Conservation (phyloP, 108 stramenopile genomes). For the Pseudonitzschia multiseries region DNA sequence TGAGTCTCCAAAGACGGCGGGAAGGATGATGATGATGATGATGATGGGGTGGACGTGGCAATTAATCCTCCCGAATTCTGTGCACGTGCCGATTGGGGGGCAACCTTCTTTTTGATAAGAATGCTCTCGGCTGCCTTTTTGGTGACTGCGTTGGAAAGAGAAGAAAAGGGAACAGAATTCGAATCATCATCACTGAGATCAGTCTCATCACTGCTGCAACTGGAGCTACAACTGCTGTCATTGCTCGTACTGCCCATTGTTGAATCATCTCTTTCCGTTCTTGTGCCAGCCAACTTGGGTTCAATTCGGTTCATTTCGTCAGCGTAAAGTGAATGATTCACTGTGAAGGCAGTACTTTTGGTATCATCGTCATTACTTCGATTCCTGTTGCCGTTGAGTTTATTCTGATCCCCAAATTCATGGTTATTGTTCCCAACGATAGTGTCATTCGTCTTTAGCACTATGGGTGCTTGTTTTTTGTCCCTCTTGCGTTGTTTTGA, state of each 20-base stretch:
- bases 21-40: too few species aligned
- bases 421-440: neutral
- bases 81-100: too few species aligned
- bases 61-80: too few species aligned
- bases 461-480: neutral
- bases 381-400: neutral
- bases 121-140: neutral
- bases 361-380: neutral
- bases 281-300: neutral
- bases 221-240: neutral
- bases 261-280: neutral
- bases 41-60: too few species aligned
- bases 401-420: too few species aligned
- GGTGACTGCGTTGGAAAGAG: neutral
- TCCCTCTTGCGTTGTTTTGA: neutral
- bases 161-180: neutral
- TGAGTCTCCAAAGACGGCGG: too few species aligned
- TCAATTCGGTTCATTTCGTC: neutral
- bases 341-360: neutral
- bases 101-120: too few species aligned
- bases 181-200: conserved; percentile 5
- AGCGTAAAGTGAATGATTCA: neutral
- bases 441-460: neutral
- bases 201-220: neutral
- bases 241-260: neutral